Evolutionary conservation across 2,329 filamentous ascomycete genomes (phyloP), one percentile per base, ranked within the genome.

Genomic region (Nothopassalora personata): DNA sequence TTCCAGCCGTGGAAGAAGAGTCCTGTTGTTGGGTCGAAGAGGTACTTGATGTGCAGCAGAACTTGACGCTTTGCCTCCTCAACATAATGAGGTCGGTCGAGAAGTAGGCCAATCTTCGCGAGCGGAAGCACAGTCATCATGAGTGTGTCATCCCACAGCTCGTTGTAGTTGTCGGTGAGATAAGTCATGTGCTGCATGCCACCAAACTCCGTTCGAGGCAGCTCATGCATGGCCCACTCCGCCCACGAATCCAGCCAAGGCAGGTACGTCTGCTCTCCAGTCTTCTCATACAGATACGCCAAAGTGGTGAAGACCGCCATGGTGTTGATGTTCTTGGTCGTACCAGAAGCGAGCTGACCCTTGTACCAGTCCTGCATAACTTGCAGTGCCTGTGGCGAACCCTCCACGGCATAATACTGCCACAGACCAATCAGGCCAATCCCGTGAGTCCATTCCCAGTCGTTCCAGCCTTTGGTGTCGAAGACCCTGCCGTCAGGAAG

Each of bases 61-160:
- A 91, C 91, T 72, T 92, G 89, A 7, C 83, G 79, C 75, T 90
- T 90, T 10, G 88, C 89, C 74, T 93, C 89, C 46, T 85, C 86
- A 28, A 92, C 78, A 70, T 93, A 93, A 64, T 88, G 82, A 0
- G 87, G 86, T 1, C 88, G 78, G 61, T 83, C 79, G 2, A 93
- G 80, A 4, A 91, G 77, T 57, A 86, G 80, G 0, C 89, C 89
- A 61, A 91, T 91, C 76, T 92, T 92, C 18, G 88, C 88, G 18
- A 92, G 79, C 1, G 89, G 89, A 74, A 92, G 76, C 5, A 91
- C 89, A 0, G 88, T 91, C 89, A 93, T 93, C 89, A 93, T 92
- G 48, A 93, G 79, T 5, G 89, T 93, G 71, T 93, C 89, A 66
- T 91, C 89, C 89, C 89, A 93, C 23, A 92, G 79, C 76, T 92